These are phyloP conservation scores for Xylaria telfairii DNA, from an alignment of 495 filamentous ascomycete genomes.

Conservation along the genomic window DNA sequence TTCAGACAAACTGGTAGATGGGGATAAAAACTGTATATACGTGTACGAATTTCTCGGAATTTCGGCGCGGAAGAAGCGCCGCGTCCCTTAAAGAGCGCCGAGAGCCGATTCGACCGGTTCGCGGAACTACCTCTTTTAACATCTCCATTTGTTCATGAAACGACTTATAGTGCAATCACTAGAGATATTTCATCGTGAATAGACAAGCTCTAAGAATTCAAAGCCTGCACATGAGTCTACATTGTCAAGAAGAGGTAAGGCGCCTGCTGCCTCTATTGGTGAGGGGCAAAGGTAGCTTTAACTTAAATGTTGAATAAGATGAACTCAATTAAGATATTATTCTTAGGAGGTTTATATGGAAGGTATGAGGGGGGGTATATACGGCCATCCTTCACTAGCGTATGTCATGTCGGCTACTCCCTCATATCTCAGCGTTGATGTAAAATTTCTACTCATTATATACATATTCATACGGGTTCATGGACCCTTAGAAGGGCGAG, in stretches of 20 bases:
- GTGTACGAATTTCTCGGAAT: slow-evolving; percentile 15
- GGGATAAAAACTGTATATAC: slow-evolving; percentile 25
- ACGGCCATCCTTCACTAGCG: background rate
- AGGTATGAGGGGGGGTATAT: background rate
- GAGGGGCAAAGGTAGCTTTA: background rate
- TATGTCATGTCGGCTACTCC: background rate
- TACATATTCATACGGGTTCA: background rate
- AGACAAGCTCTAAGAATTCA: background rate
- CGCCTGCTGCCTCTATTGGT: background rate
- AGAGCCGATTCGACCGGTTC: background rate
- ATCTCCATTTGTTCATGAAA: background rate
- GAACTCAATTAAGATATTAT: background rate
- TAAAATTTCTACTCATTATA: too few relatives aligned
- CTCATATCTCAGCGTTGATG: too few relatives aligned
- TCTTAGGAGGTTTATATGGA: background rate
- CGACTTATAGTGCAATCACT: background rate
- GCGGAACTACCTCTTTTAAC: background rate
- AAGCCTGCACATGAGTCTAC: background rate
- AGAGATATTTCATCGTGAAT: background rate
- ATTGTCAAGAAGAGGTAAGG: background rate
- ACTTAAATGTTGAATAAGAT: background rate
- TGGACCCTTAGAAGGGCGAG: background rate
- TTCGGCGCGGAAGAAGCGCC: slow-evolving; percentile 9
- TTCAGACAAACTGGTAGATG: background rate
- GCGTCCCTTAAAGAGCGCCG: background rate